These are phyloP conservation scores for Russula earlei DNA, from an alignment of 768 basidiomycete species.

Conservation along the genomic window DNA sequence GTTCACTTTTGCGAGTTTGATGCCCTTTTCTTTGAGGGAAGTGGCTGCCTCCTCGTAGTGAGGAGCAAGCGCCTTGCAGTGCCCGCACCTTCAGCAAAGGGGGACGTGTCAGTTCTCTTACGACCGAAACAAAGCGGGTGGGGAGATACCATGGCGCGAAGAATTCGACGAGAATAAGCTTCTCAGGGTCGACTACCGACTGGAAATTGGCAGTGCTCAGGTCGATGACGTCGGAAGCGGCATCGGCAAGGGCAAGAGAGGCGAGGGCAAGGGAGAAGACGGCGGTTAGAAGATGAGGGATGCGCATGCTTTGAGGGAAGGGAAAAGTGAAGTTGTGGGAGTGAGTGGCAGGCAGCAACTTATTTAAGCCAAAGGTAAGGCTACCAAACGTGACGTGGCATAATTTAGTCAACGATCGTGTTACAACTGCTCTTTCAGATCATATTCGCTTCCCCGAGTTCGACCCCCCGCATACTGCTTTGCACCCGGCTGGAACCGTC, in stretches of 20 bases:
- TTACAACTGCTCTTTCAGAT: slow-evolving; percentile 35
- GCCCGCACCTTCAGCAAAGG: slow-evolving; percentile 63
- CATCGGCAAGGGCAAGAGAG: slow-evolving; percentile 42
- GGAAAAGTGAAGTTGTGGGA: slow-evolving; percentile 13
- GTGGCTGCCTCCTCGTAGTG: slow-evolving; percentile 94
- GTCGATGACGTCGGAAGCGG: slow-evolving; percentile 72
- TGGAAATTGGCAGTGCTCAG: slow-evolving; percentile 66
- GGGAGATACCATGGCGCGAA: slow-evolving; percentile 69
- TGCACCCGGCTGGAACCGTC: slow-evolving; percentile 41
- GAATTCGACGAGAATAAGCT: slow-evolving; percentile 88
- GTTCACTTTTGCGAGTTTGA: slow-evolving; percentile 93
- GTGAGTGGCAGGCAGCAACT: background rate
- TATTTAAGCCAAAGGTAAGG: background rate
- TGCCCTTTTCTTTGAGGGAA: slow-evolving; percentile 76
- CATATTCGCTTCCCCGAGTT: slow-evolving; percentile 62
- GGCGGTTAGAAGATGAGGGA: slow-evolving; percentile 39
- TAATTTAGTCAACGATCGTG: background rate
- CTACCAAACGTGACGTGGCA: slow-evolving; percentile 5
- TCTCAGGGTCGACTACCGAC: slow-evolving; percentile 49
- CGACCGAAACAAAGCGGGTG: background rate
- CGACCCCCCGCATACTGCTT: slow-evolving; percentile 61
- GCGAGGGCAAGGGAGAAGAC: slow-evolving; percentile 46
- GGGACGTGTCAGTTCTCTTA: background rate
- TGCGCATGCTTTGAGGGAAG: slow-evolving; percentile 59
- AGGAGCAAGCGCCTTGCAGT: slow-evolving; percentile 92